A percentile compares a stretch with the other conserved stretches of the same genome.
Conservation (phyloP, 768 basidiomycete genomes). For the Podaxis rugospora region DNA sequence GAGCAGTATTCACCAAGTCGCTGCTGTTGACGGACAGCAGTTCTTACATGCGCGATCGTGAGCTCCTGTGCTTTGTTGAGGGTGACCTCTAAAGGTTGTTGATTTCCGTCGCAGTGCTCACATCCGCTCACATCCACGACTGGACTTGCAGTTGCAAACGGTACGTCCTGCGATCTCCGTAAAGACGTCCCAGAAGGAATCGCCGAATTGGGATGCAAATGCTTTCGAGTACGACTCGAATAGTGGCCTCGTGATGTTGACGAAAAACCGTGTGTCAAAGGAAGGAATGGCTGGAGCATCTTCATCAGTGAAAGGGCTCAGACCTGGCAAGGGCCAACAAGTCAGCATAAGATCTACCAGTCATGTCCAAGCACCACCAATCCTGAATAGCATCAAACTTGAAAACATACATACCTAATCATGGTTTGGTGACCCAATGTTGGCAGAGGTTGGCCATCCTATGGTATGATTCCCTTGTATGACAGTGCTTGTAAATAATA, state of each 20-base stretch:
- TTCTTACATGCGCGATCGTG: neutral
- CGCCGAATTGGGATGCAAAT: neutral
- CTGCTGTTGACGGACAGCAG: neutral
- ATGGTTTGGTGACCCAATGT: no score
- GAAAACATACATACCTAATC: no score
- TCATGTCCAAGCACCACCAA: no score
- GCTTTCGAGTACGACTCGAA: slow-evolving; percentile 3
- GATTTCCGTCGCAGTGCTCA: slow-evolving; percentile 1
- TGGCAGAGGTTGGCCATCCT: no score
- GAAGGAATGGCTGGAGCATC: neutral
- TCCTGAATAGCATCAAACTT: no score
- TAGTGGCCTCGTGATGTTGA: slow-evolving; percentile 5
- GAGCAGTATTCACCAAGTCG: slow-evolving; percentile 1
- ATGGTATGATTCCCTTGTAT: no score
- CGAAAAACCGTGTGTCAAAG: neutral
- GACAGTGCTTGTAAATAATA: no score
- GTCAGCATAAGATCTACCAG: no score
- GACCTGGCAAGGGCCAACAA: no score
- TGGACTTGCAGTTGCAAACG: neutral
- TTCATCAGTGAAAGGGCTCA: no score
- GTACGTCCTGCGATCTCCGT: neutral
- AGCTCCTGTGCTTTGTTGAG: neutral
- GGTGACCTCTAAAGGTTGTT: neutral
- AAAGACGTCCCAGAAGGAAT: neutral
- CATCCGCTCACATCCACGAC: neutral